Evolutionary conservation across 169 alveolate species (phyloP).

Genomic region (Cryptosporidium baileyi): DNA sequence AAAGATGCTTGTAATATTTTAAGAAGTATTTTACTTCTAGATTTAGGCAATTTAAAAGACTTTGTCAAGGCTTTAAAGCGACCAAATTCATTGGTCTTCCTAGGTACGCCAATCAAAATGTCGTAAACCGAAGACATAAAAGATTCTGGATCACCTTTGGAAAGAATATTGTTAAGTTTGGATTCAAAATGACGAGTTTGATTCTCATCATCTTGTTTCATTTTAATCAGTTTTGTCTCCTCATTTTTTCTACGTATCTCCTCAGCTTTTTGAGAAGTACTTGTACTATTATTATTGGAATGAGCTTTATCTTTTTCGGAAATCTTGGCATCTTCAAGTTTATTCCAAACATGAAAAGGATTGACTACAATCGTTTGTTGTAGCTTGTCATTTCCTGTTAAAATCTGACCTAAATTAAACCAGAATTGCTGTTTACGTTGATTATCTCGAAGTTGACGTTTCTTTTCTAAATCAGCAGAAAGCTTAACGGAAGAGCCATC

Average conservation of each 20-base stretch:
- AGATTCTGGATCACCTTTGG: slow-evolving; percentile 66
- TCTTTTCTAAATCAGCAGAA: slow-evolving; percentile 47
- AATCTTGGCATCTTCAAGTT: not conserved
- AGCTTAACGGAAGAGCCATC: slow-evolving; percentile 1
- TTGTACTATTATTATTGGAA: not conserved
- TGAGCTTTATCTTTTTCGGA: not conserved
- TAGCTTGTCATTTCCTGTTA: slow-evolving; percentile 57
- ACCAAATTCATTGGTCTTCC: slow-evolving; percentile 64
- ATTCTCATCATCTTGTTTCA: slow-evolving; percentile 68
- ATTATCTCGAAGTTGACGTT: slow-evolving; percentile 41
- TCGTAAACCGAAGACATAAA: slow-evolving; percentile 64
- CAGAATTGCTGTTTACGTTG: slow-evolving; percentile 64
- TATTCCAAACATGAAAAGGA: slow-evolving; percentile 68
- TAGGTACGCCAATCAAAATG: slow-evolving; percentile 52
- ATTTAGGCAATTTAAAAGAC: slow-evolving; percentile 49
- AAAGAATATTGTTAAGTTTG: slow-evolving; percentile 12
- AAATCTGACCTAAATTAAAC: slow-evolving; percentile 53
- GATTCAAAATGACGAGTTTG: slow-evolving; percentile 18
- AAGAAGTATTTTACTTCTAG: slow-evolving; percentile 32
- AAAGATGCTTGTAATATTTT: slow-evolving; percentile 23
- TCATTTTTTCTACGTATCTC: slow-evolving; percentile 64
- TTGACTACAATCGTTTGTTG: slow-evolving; percentile 62
- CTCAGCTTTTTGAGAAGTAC: slow-evolving; percentile 47
- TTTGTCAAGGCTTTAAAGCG: slow-evolving; percentile 15
- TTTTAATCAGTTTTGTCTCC: slow-evolving; percentile 14